These are phyloP conservation scores for Phytophthora brassicae DNA, from an alignment of 352 stramenopile species.

Conservation along the genomic window DNA sequence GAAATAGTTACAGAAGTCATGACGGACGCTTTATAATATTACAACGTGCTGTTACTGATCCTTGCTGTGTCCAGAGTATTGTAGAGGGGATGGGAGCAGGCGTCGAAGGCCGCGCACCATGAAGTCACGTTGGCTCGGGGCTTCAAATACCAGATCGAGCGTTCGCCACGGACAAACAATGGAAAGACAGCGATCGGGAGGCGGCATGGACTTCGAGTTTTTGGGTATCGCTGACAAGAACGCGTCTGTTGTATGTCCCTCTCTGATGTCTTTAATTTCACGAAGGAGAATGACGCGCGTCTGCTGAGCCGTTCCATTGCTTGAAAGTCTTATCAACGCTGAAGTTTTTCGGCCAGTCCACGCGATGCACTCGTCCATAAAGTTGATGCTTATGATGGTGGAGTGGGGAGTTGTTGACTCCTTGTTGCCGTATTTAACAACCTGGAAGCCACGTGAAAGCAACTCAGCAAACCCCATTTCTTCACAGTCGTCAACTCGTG, in stretches of 20 bases:
- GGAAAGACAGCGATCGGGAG: conserved; percentile 52
- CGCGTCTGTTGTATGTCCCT: conserved; percentile 52
- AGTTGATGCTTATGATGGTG: conserved; percentile 55
- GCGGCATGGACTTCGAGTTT: conserved; percentile 23
- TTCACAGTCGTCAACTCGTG: conserved; percentile 55
- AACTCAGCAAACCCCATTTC: conserved; percentile 67
- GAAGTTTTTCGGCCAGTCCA: conserved; percentile 49
- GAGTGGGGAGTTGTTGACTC: conserved; percentile 45
- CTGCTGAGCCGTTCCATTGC: neutral
- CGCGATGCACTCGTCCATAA: conserved; percentile 47
- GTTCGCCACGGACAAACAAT: conserved; percentile 64
- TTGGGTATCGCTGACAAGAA: conserved; percentile 36
- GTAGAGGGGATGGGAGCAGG: conserved; percentile 23
- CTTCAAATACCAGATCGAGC: conserved; percentile 60
- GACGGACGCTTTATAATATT: conserved; percentile 27
- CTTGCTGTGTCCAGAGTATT: conserved; percentile 11
- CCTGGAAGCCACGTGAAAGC: conserved; percentile 56
- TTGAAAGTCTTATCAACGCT: conserved; percentile 5
- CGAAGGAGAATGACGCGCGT: conserved; percentile 40
- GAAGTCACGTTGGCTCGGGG: conserved; percentile 53
- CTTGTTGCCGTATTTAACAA: conserved; percentile 61
- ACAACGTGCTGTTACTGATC: conserved; percentile 10
- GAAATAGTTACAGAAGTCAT: conserved; percentile 1
- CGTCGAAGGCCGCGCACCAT: conserved; percentile 48
- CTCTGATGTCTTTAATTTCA: conserved; percentile 57